Evolutionary conservation across 2,329 filamentous ascomycete species (phyloP).

Genomic region (Fusarium annulatum): DNA sequence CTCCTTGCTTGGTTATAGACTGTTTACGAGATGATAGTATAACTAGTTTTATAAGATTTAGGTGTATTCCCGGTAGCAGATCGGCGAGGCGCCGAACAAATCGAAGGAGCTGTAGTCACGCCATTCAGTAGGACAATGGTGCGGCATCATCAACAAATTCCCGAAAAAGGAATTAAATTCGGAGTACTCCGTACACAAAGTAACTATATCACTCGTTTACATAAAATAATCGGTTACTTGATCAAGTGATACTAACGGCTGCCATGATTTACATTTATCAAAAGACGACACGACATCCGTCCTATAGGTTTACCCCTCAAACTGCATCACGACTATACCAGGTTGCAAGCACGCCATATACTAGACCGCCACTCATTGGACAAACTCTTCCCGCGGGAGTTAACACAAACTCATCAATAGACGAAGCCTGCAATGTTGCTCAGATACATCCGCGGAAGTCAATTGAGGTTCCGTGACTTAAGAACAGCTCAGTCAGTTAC

Average conservation of each 20-base stretch:
- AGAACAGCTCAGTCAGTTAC: background rate
- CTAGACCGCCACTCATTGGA: background rate
- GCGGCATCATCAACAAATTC: background rate
- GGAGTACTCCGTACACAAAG: too few species aligned
- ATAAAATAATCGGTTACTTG: fast-evolving
- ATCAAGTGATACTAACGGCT: background rate
- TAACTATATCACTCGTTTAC: too few species aligned
- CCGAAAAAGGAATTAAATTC: too few species aligned
- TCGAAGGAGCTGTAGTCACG: background rate
- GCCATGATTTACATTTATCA: background rate
- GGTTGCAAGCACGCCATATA: background rate
- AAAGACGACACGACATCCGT: too few species aligned
- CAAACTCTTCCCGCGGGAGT: background rate
- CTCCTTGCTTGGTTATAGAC: background rate
- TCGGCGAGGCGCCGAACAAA: too few species aligned
- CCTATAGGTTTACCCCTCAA: background rate
- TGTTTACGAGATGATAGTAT: too few species aligned
- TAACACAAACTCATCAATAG: background rate
- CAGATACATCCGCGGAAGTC: background rate
- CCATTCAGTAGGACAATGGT: background rate
- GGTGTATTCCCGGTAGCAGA: background rate
- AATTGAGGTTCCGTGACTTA: too few species aligned
- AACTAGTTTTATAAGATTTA: background rate
- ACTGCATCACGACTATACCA: background rate
- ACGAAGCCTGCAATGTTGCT: background rate